Evolutionary conservation across 1,284 basidiomycete genomes (phyloP), one percentile per base, ranked within the genome.

Genomic region (Ceratobasidium papillatum): DNA sequence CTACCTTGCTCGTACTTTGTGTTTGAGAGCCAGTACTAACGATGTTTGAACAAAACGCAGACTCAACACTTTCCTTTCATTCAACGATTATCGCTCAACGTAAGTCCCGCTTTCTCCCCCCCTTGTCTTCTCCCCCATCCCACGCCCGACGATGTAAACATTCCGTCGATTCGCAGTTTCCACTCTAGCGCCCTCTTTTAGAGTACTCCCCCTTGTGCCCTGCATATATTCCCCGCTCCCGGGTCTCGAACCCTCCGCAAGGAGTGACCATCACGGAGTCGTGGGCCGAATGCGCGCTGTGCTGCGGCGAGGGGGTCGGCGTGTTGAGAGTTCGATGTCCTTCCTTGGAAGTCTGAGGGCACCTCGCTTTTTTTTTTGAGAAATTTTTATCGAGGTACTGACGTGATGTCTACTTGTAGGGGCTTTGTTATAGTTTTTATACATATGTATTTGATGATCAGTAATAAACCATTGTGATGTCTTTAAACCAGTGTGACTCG

Each of bases 111-210:
- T 58, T 63, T 0, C 74, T 75, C 56, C 17, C 76, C 59, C 56
- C n/a, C 12, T 74, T 58, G 7, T 7, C 25, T 73, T 34, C 75
- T 56, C 79, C 77, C 72, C 77, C 74, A 76, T 62, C 69, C 72
- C 25, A 74, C 79, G 80, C 80, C 78, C 79, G 69, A 82, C 79
- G 89, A 91, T 90, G 89, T 90, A 88, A 84, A 78, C 79, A 30
- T 79, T 83, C 86, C 85, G 81, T 85, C 85, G 87, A 90, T 91
- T 91, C 89, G 89, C 89, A 91, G 90, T 90, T 89, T 91, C 87
- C 89, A 87, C 89, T 86, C 85, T 85, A 91, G 88, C 80, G 86
- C 84, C 88, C 88, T 89, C 85, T 82, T 77, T 65, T 59, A 76
- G 86, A 87, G 88, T 84, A 90, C 90, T 91, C 90, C 89, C 84